Evolutionary conservation across 1,284 basidiomycete genomes (phyloP).

Genomic region (Trichosporon sp.): DNA sequence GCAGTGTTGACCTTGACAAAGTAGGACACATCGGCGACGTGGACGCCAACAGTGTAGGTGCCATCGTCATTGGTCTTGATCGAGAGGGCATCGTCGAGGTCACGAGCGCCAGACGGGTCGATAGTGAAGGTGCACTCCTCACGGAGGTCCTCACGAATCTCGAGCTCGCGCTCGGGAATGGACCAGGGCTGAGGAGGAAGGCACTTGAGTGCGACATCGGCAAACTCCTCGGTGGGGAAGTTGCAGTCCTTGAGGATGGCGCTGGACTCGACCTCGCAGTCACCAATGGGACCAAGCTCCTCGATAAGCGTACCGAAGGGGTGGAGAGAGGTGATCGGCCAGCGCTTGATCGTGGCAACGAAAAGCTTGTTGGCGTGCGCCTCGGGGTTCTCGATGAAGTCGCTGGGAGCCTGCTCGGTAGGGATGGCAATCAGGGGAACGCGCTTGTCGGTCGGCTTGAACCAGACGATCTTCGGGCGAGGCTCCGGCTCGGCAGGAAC

Average conservation of each 20-base stretch:
- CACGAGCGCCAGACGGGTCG: conserved; percentile 82
- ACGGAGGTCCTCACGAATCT: conserved; percentile 80
- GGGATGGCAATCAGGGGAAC: conserved; percentile 98
- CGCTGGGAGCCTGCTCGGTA: conserved; percentile 94
- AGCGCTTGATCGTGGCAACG: conserved; percentile 95
- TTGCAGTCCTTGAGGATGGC: conserved; percentile 97
- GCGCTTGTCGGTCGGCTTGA: conserved; percentile 98
- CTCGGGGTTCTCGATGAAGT: conserved; percentile 93
- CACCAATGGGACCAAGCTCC: conserved; percentile 96
- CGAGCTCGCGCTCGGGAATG: conserved; percentile 85
- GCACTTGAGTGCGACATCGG: conserved; percentile 90
- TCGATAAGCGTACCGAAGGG: conserved; percentile 98
- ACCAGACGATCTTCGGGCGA: conserved; percentile 99
- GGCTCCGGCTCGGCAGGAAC: conserved; percentile 59
- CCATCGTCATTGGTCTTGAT: conserved; percentile 83
- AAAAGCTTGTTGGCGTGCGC: conserved; percentile 85
- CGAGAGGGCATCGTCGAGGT: conserved; percentile 91
- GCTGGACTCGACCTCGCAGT: conserved; percentile 94
- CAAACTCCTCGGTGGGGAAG: conserved; percentile 90
- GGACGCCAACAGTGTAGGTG: conserved; percentile 83
- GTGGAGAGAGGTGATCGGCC: conserved; percentile 82
- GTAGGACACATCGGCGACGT: conserved; percentile 92
- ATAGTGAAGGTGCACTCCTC: conserved; percentile 83
- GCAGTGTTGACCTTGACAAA: conserved; percentile 96
- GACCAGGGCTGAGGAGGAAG: conserved; percentile 79